Base-by-base conservation (phyloP, 495 filamentous ascomycete genomes). In the Sabuloglossum arenarium region DNA sequence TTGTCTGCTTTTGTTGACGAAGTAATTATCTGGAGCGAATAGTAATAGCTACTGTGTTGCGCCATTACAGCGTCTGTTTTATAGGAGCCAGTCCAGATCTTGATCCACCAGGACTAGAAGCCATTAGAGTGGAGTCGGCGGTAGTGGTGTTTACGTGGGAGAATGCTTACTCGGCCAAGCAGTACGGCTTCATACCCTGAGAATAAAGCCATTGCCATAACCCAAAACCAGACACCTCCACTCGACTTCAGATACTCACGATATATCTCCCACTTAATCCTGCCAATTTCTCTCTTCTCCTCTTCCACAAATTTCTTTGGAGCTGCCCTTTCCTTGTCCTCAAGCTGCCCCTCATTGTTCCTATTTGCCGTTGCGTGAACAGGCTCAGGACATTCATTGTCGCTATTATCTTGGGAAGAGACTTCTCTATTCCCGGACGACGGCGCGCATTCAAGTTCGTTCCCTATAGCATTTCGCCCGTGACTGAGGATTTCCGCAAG, bases 221-320 rank as follows among this genome's bases (percentile, higher is more conserved):
- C 49, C 85, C 84, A 88, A 57, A 76, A 80, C 53, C 67, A 64
- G 58, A 72, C 73, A 0, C 84, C 83, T 27, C 84, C 86, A 63
- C 77, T 80, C 0, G 79, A 73, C 24, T 67, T 69, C 0, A 93
- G 59, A 57, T 88, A 91, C 3, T 71, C 69, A 16, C 67, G 62
- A 56, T 89, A 93, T 8, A 90, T 71, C 1, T 65, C 63, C 11
- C 70, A 68, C 54, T 75, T 78, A 23, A 93, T 75, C 12, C 75
- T 69, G 3, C 86, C 86, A 30, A 71, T 70, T 59, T 86, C 82
- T 58, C 79, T 69, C 21, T 69, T 73, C 61, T 93, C 86, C 1
- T 87, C 85, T 60, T 85, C 79, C 42, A 84, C 75, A 58, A 89
- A 90, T 61, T 79, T 77, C 61, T 79, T 85, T 4, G 79, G 71